phyloP scores from a whole-genome alignment of 2,329 filamentous ascomycete species.

The Metarhizium humberi region DNA sequence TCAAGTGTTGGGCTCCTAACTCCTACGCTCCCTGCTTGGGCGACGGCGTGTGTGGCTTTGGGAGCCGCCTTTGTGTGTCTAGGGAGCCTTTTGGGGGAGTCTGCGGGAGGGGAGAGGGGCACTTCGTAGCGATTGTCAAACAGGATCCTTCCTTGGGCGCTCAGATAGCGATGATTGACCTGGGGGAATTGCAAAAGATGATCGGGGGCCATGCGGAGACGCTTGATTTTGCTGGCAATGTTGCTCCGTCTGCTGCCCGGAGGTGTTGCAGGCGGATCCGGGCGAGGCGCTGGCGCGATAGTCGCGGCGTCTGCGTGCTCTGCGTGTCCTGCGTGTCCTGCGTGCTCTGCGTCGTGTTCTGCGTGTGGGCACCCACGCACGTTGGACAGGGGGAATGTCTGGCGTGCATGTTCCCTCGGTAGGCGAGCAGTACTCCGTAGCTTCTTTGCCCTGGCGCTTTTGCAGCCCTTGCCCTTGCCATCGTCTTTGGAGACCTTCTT shows the following conservation, averaged over 20 bases:
- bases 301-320: neutral
- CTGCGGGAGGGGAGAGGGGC: neutral
- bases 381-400: conserved; percentile 10
- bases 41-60: neutral
- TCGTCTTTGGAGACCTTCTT: neutral
- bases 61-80: neutral
- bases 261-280: neutral
- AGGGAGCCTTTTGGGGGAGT: too few relatives aligned
- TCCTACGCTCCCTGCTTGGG: neutral
- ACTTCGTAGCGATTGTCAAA: conserved; percentile 4
- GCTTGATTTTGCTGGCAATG: neutral
- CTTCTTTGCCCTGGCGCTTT: neutral
- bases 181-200: conserved; percentile 9
- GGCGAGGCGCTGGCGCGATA: neutral
- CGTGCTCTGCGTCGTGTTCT: too few relatives aligned
- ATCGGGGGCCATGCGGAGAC: conserved; percentile 4
- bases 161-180: conserved; percentile 8
- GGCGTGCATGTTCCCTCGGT: conserved; percentile 1
- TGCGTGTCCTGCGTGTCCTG: too few relatives aligned
- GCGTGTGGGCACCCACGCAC: conserved; percentile 4
- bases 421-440: neutral
- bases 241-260: neutral
- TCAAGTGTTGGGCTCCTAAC: neutral
- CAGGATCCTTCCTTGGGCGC: conserved; percentile 2
- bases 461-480: neutral